Evolutionary conservation across 1,284 basidiomycete species (phyloP), one percentile per base, ranked within the genome.

Genomic region (Porogramme epimiltina): DNA sequence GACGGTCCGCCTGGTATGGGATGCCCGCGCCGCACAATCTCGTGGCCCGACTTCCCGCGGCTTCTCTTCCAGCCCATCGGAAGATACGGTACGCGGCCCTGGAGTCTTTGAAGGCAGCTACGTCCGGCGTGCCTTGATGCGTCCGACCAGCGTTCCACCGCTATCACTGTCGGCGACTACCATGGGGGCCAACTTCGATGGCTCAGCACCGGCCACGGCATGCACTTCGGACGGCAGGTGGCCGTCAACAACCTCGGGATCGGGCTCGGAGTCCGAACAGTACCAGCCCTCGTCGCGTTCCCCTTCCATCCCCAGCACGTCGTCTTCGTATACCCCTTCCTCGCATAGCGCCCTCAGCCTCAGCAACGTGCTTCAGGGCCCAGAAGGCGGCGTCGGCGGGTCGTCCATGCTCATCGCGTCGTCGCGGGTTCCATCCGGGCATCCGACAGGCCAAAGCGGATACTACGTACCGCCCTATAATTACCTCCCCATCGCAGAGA

Each of bases 1-100:
- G 54, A 81, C 80, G 0, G 71, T 91, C 42, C 75, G 74, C 50
- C 73, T 80, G 61, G 75, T 87, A 28, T 89, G 86, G 85, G 63
- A 67, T 19, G 60, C 62, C 15, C 56, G 64, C 20, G 44, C 54
- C 41, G 40, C 61, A 10, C 65, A 64, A 45, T 46, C 55, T 15
- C 61, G 56, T 18, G 57, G 39, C 16, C 54, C 52, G 33, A 42
- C 51, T 22, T 52, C 53, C 10, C 58, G 62, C 18, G 60, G 56
- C 52, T 54, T 59, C 54, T 57, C 62, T 19, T 49, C 54, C 22
- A 65, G 62, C 45, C 61, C 62, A 3, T 50, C 52, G n/a, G 57
- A 62, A 20, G 62, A 64, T 23, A 44, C 52, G 18, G 47, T 59
- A 49, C 56, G 54, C 6, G 45, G 51, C 10, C 55, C 55, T 25